phyloP scores from a whole-genome alignment of 768 basidiomycete species.

The Boletus bicolor region DNA sequence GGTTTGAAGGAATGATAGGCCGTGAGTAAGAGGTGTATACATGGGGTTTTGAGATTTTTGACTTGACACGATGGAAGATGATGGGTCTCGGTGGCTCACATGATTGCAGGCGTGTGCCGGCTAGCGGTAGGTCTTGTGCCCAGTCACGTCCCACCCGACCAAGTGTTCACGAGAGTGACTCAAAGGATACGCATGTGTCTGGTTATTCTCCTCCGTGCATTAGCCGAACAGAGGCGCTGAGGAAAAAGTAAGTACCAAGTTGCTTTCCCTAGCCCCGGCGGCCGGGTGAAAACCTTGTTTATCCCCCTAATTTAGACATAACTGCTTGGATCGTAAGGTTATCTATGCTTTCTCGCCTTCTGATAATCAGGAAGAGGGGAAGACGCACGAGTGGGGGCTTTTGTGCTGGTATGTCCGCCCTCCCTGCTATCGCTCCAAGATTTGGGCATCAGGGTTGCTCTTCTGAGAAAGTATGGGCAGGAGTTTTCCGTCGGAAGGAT shows the following conservation, averaged over 20 bases:
- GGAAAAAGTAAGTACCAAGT: neutral
- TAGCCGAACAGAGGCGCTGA: neutral
- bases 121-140: neutral
- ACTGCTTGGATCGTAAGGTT: neutral
- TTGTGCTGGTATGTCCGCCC: neutral
- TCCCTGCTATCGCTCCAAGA: neutral
- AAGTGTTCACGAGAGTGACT: neutral
- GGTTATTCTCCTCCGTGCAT: neutral
- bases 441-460: neutral
- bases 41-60: neutral
- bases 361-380: neutral
- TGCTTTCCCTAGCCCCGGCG: neutral
- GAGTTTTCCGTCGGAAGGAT: neutral
- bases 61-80: neutral
- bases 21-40: too few relatives aligned
- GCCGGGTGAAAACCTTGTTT: constrained; percentile 2
- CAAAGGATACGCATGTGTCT: neutral
- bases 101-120: neutral
- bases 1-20: neutral
- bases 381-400: neutral
- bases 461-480: neutral
- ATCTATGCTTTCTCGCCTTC: neutral
- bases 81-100: neutral
- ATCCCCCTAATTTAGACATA: constrained; percentile 13
- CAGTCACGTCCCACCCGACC: neutral